Conservation (phyloP, 108 stramenopile genomes). For the Fragilaria radians region DNA sequence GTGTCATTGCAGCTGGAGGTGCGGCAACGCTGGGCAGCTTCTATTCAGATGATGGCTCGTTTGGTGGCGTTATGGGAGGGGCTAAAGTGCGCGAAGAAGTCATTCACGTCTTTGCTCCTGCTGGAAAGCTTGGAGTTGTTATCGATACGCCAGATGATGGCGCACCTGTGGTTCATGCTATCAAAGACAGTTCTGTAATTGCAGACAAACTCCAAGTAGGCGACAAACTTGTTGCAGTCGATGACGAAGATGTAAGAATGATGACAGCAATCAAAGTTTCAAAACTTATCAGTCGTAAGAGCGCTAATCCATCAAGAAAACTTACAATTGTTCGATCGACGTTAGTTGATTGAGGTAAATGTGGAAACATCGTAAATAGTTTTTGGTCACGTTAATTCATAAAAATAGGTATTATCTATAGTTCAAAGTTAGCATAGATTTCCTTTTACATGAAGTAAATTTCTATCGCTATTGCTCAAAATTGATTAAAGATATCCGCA, state of each 20-base stretch:
- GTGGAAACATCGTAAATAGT: background rate
- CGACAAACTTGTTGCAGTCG: conserved; percentile 80
- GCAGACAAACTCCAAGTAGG: conserved; percentile 74
- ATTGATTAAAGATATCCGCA: no score
- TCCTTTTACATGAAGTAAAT: background rate
- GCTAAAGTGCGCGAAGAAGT: conserved; percentile 54
- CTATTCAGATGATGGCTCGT: conserved; percentile 22
- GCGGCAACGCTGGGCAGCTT: conserved; percentile 9
- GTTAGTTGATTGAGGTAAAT: conserved; percentile 11
- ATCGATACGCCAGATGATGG: conserved; percentile 86
- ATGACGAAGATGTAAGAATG: conserved; percentile 76
- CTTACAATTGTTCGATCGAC: conserved; percentile 60
- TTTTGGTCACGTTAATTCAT: background rate
- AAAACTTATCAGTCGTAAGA: conserved; percentile 79
- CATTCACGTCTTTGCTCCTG: conserved; percentile 72
- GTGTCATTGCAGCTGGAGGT: conserved; percentile 28
- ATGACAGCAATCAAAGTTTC: conserved; percentile 91
- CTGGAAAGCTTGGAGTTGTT: conserved; percentile 86
- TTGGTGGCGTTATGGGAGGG: conserved; percentile 15
- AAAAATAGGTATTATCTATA: background rate
- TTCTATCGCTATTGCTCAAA: no score
- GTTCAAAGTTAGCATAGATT: background rate
- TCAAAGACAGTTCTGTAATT: conserved; percentile 80
- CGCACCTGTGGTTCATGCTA: conserved; percentile 81
- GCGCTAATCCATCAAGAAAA: conserved; percentile 69